A percentile compares a stretch with the other conserved stretches of the same genome.
Conservation (phyloP, 306 rosid species). For the Cucumis melo region DNA sequence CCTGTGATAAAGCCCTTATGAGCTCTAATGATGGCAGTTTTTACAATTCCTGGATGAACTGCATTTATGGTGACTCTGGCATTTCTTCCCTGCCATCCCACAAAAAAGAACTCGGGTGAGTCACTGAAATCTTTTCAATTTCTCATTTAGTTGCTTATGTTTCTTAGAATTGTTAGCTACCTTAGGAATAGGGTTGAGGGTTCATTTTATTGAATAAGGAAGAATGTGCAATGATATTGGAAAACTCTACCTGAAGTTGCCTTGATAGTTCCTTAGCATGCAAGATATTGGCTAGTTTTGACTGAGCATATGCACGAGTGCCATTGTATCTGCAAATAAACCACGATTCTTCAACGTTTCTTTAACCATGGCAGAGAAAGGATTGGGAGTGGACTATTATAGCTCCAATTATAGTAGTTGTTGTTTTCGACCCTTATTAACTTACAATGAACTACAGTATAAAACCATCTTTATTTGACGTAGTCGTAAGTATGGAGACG, state of each 20-base stretch:
- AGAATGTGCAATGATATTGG: not conserved
- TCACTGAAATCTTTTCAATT: not conserved
- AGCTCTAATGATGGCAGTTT: constrained; percentile 73
- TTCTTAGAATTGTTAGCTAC: not conserved
- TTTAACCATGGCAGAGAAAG: not conserved
- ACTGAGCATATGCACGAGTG: constrained; percentile 76
- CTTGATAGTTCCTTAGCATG: constrained; percentile 73
- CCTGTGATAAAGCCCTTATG: constrained; percentile 73
- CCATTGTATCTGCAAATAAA: constrained; percentile 72
- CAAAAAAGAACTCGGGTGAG: not conserved
- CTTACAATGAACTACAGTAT: too few relatives aligned
- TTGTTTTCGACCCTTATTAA: too few relatives aligned
- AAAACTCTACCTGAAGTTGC: constrained; percentile 49
- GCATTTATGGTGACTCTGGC: constrained; percentile 81
- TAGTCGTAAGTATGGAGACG: too few relatives aligned
- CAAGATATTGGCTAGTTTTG: constrained; percentile 71
- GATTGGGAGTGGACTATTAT: too few relatives aligned
- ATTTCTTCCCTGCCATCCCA: constrained; percentile 45
- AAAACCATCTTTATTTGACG: too few relatives aligned
- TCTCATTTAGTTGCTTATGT: not conserved
- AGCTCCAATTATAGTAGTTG: too few relatives aligned
- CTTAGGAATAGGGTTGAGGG: not conserved
- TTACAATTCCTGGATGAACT: constrained; percentile 86
- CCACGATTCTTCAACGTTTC: not conserved
- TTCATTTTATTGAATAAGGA: not conserved